These are phyloP conservation scores for Raffaelea ambrosiae DNA, from an alignment of 2,329 filamentous ascomycete genomes.

Conservation along the genomic window DNA sequence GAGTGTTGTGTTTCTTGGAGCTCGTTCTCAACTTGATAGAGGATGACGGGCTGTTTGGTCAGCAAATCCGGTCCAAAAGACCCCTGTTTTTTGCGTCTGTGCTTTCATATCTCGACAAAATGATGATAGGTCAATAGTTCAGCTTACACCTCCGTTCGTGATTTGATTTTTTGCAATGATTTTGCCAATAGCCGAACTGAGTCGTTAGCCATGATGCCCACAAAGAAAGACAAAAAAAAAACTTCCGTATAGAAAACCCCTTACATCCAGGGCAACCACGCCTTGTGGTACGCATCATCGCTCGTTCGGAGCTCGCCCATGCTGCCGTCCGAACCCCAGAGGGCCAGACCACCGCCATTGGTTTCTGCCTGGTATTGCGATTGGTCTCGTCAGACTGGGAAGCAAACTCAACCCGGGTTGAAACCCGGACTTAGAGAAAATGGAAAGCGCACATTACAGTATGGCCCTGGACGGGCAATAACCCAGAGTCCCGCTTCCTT, in stretches of 20 bases:
- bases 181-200: constrained; percentile 41
- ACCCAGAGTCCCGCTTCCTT: constrained; percentile 67
- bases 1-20: constrained; percentile 32
- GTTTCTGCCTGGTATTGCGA: constrained; percentile 54
- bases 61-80: neutral
- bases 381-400: constrained; percentile 18
- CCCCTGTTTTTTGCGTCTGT: too few relatives aligned
- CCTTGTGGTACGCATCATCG: constrained; percentile 51
- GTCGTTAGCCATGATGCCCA: constrained; percentile 17
- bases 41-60: constrained; percentile 50
- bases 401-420: too few relatives aligned
- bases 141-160: constrained; percentile 57
- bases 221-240: neutral
- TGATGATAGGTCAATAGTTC: too few relatives aligned
- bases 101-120: too few relatives aligned
- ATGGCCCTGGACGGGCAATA: constrained; percentile 48
- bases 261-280: constrained; percentile 21
- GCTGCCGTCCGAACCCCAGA: constrained; percentile 62
- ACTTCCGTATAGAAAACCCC: neutral
- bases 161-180: constrained; percentile 70
- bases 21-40: constrained; percentile 77
- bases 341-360: constrained; percentile 70
- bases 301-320: constrained; percentile 55
- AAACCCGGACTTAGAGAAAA: too few relatives aligned
- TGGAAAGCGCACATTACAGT: constrained; percentile 28